These are phyloP conservation scores for Pythium apleroticum DNA, from an alignment of 352 stramenopile species.

Conservation along the genomic window DNA sequence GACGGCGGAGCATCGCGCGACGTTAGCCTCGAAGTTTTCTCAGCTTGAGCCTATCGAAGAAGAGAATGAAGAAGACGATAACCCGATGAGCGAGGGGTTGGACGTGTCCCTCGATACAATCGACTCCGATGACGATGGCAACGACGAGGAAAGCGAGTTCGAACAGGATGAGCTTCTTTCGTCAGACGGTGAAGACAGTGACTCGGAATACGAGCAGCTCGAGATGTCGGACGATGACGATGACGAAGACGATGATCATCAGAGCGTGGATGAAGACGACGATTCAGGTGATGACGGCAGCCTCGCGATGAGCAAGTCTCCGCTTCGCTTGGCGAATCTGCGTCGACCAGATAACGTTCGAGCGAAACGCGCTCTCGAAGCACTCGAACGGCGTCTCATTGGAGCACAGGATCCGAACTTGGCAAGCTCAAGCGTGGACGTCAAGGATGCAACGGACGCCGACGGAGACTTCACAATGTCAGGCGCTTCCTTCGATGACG, in stretches of 20 bases:
- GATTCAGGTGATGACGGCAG: neutral
- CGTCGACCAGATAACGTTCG: conserved; percentile 41
- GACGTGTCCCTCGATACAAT: conserved; percentile 22
- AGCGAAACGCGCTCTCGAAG: conserved; percentile 54
- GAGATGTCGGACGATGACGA: conserved; percentile 74
- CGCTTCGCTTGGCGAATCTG: conserved; percentile 63
- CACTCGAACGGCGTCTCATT: conserved; percentile 68
- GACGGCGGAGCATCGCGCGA: conserved; percentile 10
- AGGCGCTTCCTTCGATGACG: neutral
- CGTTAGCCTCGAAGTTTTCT: neutral
- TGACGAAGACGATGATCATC: conserved; percentile 32
- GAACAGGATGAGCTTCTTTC: conserved; percentile 81
- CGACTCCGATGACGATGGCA: conserved; percentile 16
- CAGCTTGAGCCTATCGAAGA: conserved; percentile 17
- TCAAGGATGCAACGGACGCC: neutral
- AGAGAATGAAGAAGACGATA: conserved; percentile 16
- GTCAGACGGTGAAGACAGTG: conserved; percentile 67
- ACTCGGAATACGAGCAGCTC: conserved; percentile 78
- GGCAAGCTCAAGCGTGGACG: neutral
- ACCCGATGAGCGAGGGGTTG: neutral
- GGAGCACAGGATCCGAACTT: conserved; percentile 33
- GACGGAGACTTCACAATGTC: neutral
- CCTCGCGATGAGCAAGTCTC: conserved; percentile 19
- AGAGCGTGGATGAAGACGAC: conserved; percentile 26
- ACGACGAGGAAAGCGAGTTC: conserved; percentile 82